Evolutionary conservation across 345 rosid species (phyloP), one percentile per base, ranked within the genome.

Genomic region (Hirschfeldia incana): DNA sequence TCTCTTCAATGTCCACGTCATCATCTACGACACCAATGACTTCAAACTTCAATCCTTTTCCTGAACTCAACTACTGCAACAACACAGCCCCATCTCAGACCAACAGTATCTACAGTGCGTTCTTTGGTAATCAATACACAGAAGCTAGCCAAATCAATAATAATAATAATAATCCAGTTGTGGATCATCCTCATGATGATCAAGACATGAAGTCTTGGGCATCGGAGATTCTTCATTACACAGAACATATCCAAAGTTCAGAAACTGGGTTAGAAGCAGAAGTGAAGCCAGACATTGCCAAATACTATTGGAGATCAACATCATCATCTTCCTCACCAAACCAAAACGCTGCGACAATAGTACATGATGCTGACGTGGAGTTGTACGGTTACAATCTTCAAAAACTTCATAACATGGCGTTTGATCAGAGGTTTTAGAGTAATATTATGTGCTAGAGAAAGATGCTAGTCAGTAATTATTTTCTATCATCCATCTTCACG

Each of bases 41-140:
- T 15, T 89, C 89, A 46, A 89, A 82, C 94, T 71, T 85, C 90
- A 3, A 81, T 82, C 55, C 81, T 77, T 71, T 85, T 92, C 78
- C 92, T 87, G 83, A 80, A 71, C 69, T 76, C 16, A 70, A 65
- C 73, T 75, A 80, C 46, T 58, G 76, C 58, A 75, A 44, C 76
- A 74, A 66, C 76, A 75, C 77, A 65, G 73, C 71, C 65, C 80
- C 80, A 65, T 65, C 76, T 58, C 83, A 65, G 13, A 65, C 27
- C 72, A 80, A 69, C 60, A 80, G 80, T 70, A 75, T 80, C 69
- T 80, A 70, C 73, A 70, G 59, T 58, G 67, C 69, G 5, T 80
- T 80, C 65, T 80, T 80, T 70, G 83, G 83, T 76, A 80, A 69
- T 55, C 29, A 63, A 5, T 80, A 70, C 80, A 44, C 73, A n/a